Percentiles rank a stretch among this genome's conserved stretches.
Conservation (phyloP, 164 flowering plant genomes). For the Sextonia rubra region DNA sequence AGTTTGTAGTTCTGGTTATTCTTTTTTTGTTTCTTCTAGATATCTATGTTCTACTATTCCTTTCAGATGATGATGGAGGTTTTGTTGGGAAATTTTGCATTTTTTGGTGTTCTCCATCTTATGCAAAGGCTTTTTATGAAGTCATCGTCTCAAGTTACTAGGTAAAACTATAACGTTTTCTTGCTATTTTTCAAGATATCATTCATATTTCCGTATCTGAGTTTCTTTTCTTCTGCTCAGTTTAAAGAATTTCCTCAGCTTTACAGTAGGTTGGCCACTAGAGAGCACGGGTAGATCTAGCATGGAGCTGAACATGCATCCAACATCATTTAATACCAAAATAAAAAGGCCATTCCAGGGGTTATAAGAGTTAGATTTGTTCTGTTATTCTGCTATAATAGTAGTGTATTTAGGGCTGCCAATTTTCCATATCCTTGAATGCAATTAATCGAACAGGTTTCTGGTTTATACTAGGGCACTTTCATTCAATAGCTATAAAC, state of each 20-base stretch:
- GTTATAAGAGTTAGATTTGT: too few species aligned
- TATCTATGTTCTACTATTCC: background rate
- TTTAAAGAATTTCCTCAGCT: background rate
- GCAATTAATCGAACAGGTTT: too few species aligned
- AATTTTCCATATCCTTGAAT: too few species aligned
- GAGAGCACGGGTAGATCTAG: background rate
- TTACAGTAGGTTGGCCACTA: background rate
- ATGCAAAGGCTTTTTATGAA: slow-evolving; percentile 28
- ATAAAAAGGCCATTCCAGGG: too few species aligned
- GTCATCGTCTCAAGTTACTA: slow-evolving; percentile 18
- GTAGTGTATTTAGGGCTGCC: too few species aligned
- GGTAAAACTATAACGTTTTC: slow-evolving; percentile 29
- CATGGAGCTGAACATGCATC: background rate
- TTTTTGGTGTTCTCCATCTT: slow-evolving; percentile 33
- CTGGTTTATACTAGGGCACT: too few species aligned
- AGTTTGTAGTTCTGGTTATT: background rate
- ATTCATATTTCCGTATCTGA: background rate
- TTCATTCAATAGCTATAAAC: too few species aligned
- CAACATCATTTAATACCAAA: too few species aligned
- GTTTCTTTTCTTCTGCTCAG: background rate
- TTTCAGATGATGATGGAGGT: slow-evolving; percentile 48
- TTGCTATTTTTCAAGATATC: background rate
- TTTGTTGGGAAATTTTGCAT: slow-evolving; percentile 45
- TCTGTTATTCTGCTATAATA: too few species aligned
- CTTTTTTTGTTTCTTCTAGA: background rate